phyloP scores from a whole-genome alignment of 176 grass and related monocot species.

The Oryza australiensis region DNA sequence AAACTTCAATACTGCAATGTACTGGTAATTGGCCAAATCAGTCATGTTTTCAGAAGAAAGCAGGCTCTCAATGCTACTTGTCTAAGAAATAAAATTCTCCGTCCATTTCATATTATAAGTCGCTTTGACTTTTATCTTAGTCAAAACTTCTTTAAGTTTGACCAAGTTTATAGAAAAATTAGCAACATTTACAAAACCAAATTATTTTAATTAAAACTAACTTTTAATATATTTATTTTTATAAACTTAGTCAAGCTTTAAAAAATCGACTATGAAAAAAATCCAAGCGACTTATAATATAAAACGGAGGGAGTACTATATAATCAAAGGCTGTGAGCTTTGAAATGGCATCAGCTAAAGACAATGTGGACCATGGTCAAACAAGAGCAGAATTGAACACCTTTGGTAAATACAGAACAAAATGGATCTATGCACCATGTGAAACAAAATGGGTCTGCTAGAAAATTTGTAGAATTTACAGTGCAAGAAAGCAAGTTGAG shows the following conservation, averaged over 20 bases:
- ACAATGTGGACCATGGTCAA: neutral
- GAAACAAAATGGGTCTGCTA: neutral
- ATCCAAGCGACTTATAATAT: too few species aligned
- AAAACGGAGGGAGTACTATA: neutral
- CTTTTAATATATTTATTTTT: too few species aligned
- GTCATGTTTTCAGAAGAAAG: slow-evolving; percentile 22
- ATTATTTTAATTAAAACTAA: too few species aligned
- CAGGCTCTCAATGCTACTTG: slow-evolving; percentile 11
- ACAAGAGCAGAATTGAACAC: slow-evolving; percentile 13
- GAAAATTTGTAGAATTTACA: slow-evolving; percentile 11
- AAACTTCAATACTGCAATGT: slow-evolving; percentile 16
- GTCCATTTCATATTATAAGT: too few species aligned
- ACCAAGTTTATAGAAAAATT: too few species aligned
- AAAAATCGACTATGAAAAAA: too few species aligned
- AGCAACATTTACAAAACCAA: too few species aligned
- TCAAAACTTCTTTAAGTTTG: too few species aligned
- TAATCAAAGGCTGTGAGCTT: slow-evolving; percentile 1
- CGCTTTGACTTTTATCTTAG: too few species aligned
- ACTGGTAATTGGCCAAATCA: slow-evolving; percentile 13
- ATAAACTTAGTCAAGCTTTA: too few species aligned
- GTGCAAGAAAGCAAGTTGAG: slow-evolving; percentile 12
- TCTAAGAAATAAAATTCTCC: neutral
- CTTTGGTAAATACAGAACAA: neutral
- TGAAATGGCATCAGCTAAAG: neutral
- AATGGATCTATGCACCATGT: neutral